Percentiles rank a stretch among this genome's conserved stretches.
Evolutionary conservation across 2,329 filamentous ascomycete species (phyloP).

Genomic region (Exophiala xenobiotica): DNA sequence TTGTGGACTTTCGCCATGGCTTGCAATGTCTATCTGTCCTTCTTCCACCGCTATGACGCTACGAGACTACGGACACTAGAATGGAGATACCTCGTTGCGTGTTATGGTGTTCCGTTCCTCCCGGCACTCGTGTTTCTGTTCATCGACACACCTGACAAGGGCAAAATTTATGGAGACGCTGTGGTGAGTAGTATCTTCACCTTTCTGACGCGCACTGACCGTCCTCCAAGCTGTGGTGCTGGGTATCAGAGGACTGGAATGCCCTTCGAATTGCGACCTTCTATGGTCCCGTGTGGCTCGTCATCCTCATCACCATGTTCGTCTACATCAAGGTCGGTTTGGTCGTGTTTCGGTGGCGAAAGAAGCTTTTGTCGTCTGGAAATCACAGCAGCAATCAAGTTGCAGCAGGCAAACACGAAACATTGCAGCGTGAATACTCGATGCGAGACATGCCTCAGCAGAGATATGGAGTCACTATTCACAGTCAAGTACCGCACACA

Average conservation of each 20-base stretch:
- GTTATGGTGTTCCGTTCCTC: conserved; percentile 72
- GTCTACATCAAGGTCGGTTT: conserved; percentile 44
- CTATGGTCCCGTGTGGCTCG: conserved; percentile 55
- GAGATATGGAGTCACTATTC: conserved; percentile 22
- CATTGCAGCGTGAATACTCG: conserved; percentile 2
- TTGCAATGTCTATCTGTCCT: conserved; percentile 77
- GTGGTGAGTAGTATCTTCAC: conserved; percentile 44
- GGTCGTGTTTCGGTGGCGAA: conserved; percentile 55
- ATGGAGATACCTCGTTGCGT: conserved; percentile 65
- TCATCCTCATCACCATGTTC: conserved; percentile 41
- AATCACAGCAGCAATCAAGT: conserved; percentile 2
- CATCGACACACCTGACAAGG: conserved; percentile 52
- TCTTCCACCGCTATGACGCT: conserved; percentile 71
- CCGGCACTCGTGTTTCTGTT: conserved; percentile 69
- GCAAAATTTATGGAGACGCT: conserved; percentile 70
- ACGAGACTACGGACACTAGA: conserved; percentile 65
- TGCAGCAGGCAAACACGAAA: not conserved
- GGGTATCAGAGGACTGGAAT: conserved; percentile 67
- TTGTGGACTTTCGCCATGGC: conserved; percentile 81
- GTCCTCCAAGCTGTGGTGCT: conserved; percentile 68
- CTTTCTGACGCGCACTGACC: conserved; percentile 1
- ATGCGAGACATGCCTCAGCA: conserved; percentile 12
- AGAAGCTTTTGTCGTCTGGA: conserved; percentile 49
- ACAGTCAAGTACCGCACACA: conserved; percentile 18
- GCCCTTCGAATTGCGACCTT: conserved; percentile 71